Evolutionary conservation across 345 rosid species (phyloP).

Genomic region (Pseudoturritis turrita): DNA sequence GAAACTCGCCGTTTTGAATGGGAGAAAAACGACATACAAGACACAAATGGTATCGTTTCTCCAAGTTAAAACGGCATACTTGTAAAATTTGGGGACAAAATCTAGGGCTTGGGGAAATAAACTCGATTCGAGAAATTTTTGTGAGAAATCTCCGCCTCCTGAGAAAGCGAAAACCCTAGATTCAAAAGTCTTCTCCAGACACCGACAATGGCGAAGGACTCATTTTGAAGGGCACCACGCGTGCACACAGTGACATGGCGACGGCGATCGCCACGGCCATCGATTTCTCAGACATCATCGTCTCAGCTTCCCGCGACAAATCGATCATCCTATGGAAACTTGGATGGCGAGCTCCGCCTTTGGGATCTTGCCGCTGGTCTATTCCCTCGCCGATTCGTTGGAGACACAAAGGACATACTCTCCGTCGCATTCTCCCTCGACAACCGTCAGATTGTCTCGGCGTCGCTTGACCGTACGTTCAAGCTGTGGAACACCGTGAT

Average conservation of each 20-base stretch:
- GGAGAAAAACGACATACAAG: too few species aligned
- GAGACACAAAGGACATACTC: slow-evolving; percentile 88
- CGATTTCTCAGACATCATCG: slow-evolving; percentile 87
- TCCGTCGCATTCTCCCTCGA: slow-evolving; percentile 94
- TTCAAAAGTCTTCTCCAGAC: slow-evolving; percentile 4
- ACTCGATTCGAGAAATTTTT: too few species aligned
- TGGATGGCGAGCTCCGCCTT: slow-evolving; percentile 95
- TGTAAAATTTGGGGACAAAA: too few species aligned
- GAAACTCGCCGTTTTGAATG: too few species aligned
- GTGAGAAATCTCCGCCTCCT: slow-evolving; percentile 19
- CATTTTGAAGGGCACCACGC: slow-evolving; percentile 78
- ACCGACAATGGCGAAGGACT: slow-evolving; percentile 62
- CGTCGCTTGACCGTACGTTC: slow-evolving; percentile 85
- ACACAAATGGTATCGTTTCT: too few species aligned
- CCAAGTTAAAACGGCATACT: too few species aligned
- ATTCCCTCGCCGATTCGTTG: slow-evolving; percentile 82
- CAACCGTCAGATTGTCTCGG: slow-evolving; percentile 95
- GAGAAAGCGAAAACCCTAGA: slow-evolving; percentile 21
- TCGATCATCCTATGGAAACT: slow-evolving; percentile 89
- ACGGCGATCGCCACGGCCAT: slow-evolving; percentile 90
- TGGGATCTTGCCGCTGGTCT: slow-evolving; percentile 79
- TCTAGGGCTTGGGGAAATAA: too few species aligned
- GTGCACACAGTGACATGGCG: slow-evolving; percentile 91
- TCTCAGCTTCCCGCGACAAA: slow-evolving; percentile 91
- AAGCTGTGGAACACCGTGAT: slow-evolving; percentile 94